Base-by-base conservation (phyloP, 805 yeast genomes). In the Tetrapisispora pingtungensis region DNA sequence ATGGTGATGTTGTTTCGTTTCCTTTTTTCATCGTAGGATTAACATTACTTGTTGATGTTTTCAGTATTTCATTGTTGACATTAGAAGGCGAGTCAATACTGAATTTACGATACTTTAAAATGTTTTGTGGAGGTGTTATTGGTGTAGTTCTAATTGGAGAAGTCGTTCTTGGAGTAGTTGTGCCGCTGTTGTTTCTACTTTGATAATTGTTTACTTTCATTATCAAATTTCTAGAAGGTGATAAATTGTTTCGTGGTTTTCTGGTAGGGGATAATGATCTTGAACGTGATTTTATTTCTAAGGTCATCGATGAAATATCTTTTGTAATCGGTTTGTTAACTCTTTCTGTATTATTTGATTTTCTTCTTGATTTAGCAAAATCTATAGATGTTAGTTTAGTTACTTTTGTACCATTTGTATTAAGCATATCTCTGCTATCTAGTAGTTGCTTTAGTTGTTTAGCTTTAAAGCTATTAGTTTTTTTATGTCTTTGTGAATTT, bases 391-490 rank as follows among this genome's bases (percentile, higher is more conserved):
- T 36, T 20, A 20, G 7, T 28, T 35, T 41, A 4, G 33, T 34
- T 4, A 36, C 14, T 22, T 22, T 22, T 17, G n/a, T 19, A 1
- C 31, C 19, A 18, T 10, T 32, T 15, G 17, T 30, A 36, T 33
- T 42, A 13, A 62, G 44, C 7, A 59, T 40, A 41, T 61, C 62
- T 44, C 68, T 55, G 40, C 56, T 53, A 30, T 54, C 56, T 31
- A 64, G 46, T 39, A 64, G 44, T 31, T 57, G 57, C 40, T 62
- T 64, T 42, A 62, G 39, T 48, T 62, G 62, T 43, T 62, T 47
- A 2, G 67, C 67, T 48, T 62, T 64, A 43, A 62, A 64, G 40
- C 66, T 61, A 45, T 62, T 62, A 3, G 65, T 60, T 43, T 64
- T 64, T 46, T 57, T 62, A 45, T 64, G 68, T 22, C 53, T 38